Percentiles rank a stretch among this genome's conserved stretches.
Conservation (phyloP, 1,284 basidiomycete species). For the Sanghuangporus baumii region DNA sequence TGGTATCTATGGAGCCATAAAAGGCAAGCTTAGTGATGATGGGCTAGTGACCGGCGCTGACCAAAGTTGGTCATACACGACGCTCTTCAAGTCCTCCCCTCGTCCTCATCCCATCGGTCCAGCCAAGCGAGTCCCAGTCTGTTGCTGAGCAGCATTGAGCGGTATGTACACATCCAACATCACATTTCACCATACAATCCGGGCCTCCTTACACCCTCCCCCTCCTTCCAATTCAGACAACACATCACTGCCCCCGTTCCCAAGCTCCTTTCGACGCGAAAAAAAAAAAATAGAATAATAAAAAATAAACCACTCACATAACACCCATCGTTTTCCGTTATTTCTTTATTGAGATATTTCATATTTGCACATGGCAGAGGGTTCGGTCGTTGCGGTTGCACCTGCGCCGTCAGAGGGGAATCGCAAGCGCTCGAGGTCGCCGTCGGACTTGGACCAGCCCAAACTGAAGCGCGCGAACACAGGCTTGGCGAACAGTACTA, state of each 20-base stretch:
- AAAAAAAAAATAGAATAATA: neutral
- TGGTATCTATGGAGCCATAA: neutral
- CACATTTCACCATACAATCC: constrained; percentile 15
- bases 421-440: constrained; percentile 81
- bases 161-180: constrained; percentile 13
- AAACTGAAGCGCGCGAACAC: constrained; percentile 81
- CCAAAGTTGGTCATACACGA: no score
- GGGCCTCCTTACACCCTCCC: constrained; percentile 16
- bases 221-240: constrained; percentile 15
- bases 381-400: constrained; percentile 63
- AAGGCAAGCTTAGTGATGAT: no score
- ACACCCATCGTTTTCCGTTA: constrained; percentile 1
- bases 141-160: constrained; percentile 3
- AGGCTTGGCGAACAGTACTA: constrained; percentile 36
- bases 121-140: neutral
- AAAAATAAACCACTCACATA: neutral
- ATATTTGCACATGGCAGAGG: constrained; percentile 27
- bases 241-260: constrained; percentile 11
- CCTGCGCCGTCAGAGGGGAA: constrained; percentile 49
- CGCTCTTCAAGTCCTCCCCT: neutral
- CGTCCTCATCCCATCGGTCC: neutral
- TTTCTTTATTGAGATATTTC: constrained; percentile 16
- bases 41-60: neutral
- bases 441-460: constrained; percentile 73
- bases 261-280: constrained; percentile 16